Conservation (phyloP, 2,329 filamentous ascomycete genomes). For the Pezicula radicicola region DNA sequence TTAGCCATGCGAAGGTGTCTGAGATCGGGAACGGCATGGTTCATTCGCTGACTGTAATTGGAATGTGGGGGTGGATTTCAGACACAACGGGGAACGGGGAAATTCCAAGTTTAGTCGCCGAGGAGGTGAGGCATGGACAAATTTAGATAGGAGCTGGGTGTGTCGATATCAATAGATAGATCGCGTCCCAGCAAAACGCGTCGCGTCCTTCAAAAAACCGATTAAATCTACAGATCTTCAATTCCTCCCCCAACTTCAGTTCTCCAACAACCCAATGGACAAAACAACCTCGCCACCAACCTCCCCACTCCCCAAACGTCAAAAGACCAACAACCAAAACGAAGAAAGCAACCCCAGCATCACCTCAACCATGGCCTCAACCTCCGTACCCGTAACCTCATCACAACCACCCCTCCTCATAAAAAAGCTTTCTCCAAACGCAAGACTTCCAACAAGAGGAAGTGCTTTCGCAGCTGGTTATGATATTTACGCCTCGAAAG, state of each 20-base stretch:
- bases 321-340: slow-evolving; percentile 21
- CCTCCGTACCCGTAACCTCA: slow-evolving; percentile 13
- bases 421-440: slow-evolving; percentile 81
- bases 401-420: slow-evolving; percentile 41
- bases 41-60: too few species aligned
- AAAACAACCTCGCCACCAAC: slow-evolving; percentile 19
- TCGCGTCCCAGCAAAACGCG: too few species aligned
- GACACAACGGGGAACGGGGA: too few species aligned
- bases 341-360: neutral
- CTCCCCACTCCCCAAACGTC: slow-evolving; percentile 27
- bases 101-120: too few species aligned
- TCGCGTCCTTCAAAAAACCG: too few species aligned
- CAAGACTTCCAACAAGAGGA: slow-evolving; percentile 81
- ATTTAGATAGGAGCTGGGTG: too few species aligned
- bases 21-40: neutral
- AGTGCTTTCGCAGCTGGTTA: slow-evolving; percentile 90
- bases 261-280: neutral
- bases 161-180: too few species aligned
- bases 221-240: too few species aligned
- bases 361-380: slow-evolving; percentile 9
- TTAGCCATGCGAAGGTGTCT: neutral
- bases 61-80: too few species aligned
- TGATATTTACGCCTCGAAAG: slow-evolving; percentile 80
- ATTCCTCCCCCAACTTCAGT: too few species aligned
- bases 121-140: too few species aligned